Conservation (phyloP, 1,284 basidiomycete species). For the Cystobasidium sp. region DNA sequence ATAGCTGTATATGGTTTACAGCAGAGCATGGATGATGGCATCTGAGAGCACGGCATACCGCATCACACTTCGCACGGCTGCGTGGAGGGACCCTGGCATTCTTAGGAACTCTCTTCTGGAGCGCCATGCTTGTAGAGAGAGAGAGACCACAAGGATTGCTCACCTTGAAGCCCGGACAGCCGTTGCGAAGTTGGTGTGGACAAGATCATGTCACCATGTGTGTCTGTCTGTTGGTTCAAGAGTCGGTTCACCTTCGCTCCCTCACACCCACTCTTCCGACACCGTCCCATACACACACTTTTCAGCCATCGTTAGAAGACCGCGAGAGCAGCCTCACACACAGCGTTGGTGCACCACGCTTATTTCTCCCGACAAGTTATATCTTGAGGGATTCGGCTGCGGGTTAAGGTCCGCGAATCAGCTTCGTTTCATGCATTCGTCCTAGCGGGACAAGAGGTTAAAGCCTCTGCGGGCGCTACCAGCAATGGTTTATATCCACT, state of each 20-base stretch:
- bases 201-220: not conserved
- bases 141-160: not conserved
- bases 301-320: constrained; percentile 36
- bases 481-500: constrained; percentile 25
- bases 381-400: constrained; percentile 22
- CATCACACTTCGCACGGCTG: not conserved
- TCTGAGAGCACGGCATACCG: not conserved
- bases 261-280: not conserved
- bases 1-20: not conserved
- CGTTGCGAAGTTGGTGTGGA: not conserved
- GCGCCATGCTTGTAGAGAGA: not conserved
- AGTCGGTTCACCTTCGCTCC: constrained; percentile 22
- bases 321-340: constrained; percentile 44
- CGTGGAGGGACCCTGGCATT: constrained; percentile 12
- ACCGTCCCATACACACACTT: constrained; percentile 6
- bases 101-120: not conserved
- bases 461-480: constrained; percentile 43
- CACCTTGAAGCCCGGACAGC: constrained; percentile 13
- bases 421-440: constrained; percentile 35
- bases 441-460: constrained; percentile 43
- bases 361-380: not conserved
- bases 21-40: constrained; percentile 15
- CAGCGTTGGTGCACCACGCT: constrained; percentile 41
- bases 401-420: constrained; percentile 42
- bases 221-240: not conserved